phyloP scores from a whole-genome alignment of 345 rosid genomes.

The Lepidium didymum region DNA sequence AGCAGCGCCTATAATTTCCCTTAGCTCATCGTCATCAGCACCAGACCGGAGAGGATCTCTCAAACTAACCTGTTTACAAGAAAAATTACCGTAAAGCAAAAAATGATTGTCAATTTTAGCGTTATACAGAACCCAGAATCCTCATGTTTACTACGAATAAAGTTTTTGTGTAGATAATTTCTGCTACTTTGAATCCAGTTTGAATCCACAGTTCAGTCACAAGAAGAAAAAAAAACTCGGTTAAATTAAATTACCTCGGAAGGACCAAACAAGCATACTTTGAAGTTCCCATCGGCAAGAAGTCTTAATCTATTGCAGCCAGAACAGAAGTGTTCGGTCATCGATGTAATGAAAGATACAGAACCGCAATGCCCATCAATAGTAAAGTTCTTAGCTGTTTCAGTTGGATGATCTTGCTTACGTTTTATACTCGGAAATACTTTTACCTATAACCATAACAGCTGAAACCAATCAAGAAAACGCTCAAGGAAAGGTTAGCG shows the following conservation, averaged over 20 bases:
- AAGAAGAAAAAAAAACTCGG: background rate
- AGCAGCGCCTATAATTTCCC: conserved; percentile 84
- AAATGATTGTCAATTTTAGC: background rate
- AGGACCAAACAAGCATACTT: conserved; percentile 99
- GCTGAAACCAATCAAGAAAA: conserved; percentile 5
- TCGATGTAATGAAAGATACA: conserved; percentile 94
- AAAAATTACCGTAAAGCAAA: background rate
- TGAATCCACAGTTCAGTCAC: background rate
- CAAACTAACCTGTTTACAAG: conserved; percentile 63
- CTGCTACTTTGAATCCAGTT: background rate
- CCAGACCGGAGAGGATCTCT: conserved; percentile 87
- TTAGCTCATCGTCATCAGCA: conserved; percentile 57
- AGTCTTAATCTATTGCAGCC: conserved; percentile 97
- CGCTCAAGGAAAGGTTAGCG: background rate
- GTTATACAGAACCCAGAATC: background rate
- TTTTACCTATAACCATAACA: conserved; percentile 39
- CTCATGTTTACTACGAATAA: background rate
- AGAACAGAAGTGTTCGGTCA: conserved; percentile 95
- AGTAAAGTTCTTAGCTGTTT: conserved; percentile 85
- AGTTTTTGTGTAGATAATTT: background rate
- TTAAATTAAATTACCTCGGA: conserved; percentile 45
- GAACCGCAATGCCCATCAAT: conserved; percentile 77
- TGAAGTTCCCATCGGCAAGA: conserved; percentile 95
- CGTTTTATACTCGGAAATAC: conserved; percentile 49
- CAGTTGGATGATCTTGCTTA: conserved; percentile 68